A percentile compares a stretch with the other conserved stretches of the same genome.
Evolutionary conservation across 2,329 filamentous ascomycete genomes (phyloP).

Genomic region (Aspergillus flavus): DNA sequence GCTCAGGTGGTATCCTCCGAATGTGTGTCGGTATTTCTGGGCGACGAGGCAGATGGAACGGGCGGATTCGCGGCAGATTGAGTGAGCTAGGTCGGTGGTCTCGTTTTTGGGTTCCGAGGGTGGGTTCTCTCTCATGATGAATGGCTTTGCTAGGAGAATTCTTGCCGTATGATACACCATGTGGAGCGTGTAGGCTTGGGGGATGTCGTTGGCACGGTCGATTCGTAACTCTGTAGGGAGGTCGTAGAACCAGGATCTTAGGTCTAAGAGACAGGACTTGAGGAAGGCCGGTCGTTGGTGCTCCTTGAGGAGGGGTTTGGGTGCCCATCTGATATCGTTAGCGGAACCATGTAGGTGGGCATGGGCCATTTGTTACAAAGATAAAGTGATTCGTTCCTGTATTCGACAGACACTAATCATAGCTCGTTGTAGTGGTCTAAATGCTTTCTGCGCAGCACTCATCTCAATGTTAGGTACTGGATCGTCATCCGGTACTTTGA

Average conservation of each 20-base stretch:
- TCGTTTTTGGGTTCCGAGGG: conserved; percentile 3
- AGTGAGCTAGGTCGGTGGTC: conserved; percentile 8
- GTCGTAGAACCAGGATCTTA: conserved; percentile 41
- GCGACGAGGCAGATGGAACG: conserved; percentile 28
- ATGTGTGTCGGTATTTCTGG: conserved; percentile 36
- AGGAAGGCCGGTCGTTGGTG: conserved; percentile 31
- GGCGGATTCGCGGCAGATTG: conserved; percentile 26
- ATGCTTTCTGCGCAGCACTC: conserved; percentile 21
- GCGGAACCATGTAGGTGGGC: neutral
- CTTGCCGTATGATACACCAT: conserved; percentile 40
- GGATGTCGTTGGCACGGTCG: conserved; percentile 26
- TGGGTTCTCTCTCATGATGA: conserved; percentile 16
- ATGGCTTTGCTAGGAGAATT: conserved; percentile 37
- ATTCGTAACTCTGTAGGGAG: conserved; percentile 34
- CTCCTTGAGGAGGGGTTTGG: conserved; percentile 27
- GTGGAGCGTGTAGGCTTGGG: conserved; percentile 35
- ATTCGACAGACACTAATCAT: neutral
- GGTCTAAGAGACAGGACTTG: conserved; percentile 33
- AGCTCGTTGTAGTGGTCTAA: neutral
- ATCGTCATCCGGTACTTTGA: conserved; percentile 1
- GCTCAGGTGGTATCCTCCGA: conserved; percentile 38
- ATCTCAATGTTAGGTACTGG: conserved; percentile 12
- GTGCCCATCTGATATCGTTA: conserved; percentile 29
- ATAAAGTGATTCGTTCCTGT: conserved; percentile 33
- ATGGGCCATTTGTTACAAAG: conserved; percentile 25